Base-by-base conservation (phyloP, 2,329 filamentous ascomycete species). In the Chrysoporthe deuterocubensis region DNA sequence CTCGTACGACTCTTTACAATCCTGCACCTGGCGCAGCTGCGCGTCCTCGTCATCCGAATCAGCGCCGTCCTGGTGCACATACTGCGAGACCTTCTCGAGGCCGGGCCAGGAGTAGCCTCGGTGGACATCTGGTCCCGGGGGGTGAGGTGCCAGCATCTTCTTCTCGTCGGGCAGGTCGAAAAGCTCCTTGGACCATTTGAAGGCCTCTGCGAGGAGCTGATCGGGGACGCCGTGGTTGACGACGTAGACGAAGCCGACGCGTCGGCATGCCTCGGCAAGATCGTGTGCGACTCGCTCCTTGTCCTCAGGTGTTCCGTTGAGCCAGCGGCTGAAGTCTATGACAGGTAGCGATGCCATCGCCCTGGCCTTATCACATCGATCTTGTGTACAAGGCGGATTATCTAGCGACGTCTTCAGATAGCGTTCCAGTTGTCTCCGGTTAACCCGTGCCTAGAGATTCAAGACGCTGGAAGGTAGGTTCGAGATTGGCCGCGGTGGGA, bases 101-200 rank as follows among this genome's bases (percentile, higher is more conserved):
- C 71, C 71, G 4, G 71, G 71, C 71, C 71, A 73, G 13, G 71
- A 73, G 40, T 73, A 73, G 42, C 71, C 71, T 18, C 71, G 68
- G 26, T 72, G 71, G 21, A 71, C 56, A 26, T 66, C 60, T 2
- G 69, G 69, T 8, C 71, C 70, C 14, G 74, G 74, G 4, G 77
- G 77, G 56, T 79, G 78, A 44, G 77, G 77, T 42, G 77, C 77
- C 40, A 78, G 72, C 76, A 78, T 78, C 68, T 79, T 79, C 46
- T 73, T 72, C 50, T 78, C 76, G 4, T 72, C 34, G 1, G 76
- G 72, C 26, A 78, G 70, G 58, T 73, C 74, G 46, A 78, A 78
- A 26, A 78, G 71, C 40, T 68, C 67, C 56, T 74, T 72, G 6
- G 75, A 75, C 78, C 76, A 80, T 18, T 48, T n/a, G 34, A 71